Base-by-base conservation (phyloP, 1,284 basidiomycete species). In the Fomes fomentarius region DNA sequence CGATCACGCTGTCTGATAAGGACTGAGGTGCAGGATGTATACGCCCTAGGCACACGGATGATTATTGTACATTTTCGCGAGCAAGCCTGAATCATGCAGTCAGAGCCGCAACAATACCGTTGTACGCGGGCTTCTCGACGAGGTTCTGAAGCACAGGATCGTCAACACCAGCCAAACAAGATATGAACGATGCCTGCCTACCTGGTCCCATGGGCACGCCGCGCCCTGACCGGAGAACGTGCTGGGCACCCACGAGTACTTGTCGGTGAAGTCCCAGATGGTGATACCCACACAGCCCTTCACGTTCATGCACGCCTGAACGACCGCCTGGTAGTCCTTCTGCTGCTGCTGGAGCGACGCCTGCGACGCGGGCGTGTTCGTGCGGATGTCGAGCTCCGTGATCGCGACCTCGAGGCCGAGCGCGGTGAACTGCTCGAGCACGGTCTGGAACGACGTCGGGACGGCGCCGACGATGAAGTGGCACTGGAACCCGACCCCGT, bases 331-430 rank as follows among this genome's bases (percentile, higher is more conserved):
- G 64, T 79, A 82, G 59, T 82, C 79, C 46, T 66, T 69, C 64
- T 75, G 71, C 68, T 84, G 82, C 61, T 81, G 78, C 34, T 67
- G 71, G n/a, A 82, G 69, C 50, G 76, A 59, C 2, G 74, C 75
- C 4, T 65, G 56, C 0, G 79, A 81, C 11, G 69, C 72, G 28
- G 81, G 81, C 30, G 79, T 70, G 17, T 72, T 71, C 71, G 82
- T 81, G 31, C 80, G 73, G 56, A 78, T 78, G 61, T 83, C 82
- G 26, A 84, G 72, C 65, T 83, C 82, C 3, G 81, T 83, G 59
- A 82, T 74, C 14, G 81, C 80, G 35, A 83, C 74, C 57, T 83
- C 81, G 41, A 83, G 69, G 26, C 82, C 80, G 17, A 82, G 73
- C 26, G 71, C 74, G 15, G 77, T 74, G 69, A 83, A 76, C 37